Percentiles rank a stretch among this genome's conserved stretches.
These are phyloP conservation scores for Gynandropsis gynandra DNA, from an alignment of 345 rosid genomes.

Conservation along the genomic window DNA sequence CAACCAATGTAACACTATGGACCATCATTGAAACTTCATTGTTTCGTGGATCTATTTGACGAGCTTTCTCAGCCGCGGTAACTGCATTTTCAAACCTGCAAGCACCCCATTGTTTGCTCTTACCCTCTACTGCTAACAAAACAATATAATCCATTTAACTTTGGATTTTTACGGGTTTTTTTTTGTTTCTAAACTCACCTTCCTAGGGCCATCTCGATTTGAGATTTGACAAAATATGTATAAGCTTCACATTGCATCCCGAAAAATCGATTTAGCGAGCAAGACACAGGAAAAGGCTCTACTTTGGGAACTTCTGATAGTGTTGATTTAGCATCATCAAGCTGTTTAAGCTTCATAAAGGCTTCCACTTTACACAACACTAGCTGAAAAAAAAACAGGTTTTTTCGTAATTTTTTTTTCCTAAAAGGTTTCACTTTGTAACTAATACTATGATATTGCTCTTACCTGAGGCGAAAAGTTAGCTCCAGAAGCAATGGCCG, in stretches of 20 bases:
- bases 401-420: constrained; percentile 1
- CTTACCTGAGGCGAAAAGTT: constrained; percentile 75
- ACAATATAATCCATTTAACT: not conserved
- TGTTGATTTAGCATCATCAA: constrained; percentile 66
- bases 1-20: constrained; percentile 64
- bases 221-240: constrained; percentile 56
- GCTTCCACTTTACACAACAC: constrained; percentile 92
- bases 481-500: constrained; percentile 79
- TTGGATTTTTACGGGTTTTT: not conserved
- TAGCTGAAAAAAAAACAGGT: constrained; percentile 63
- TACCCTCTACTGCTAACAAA: constrained; percentile 21
- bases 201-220: constrained; percentile 86
- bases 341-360: constrained; percentile 68
- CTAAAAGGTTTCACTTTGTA: not conserved
- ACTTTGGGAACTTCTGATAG: constrained; percentile 43
- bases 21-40: constrained; percentile 60
- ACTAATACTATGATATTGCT: constrained; percentile 1
- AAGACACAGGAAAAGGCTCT: constrained; percentile 52
- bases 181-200: constrained; percentile 49
- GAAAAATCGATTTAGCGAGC: constrained; percentile 45
- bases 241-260: constrained; percentile 89
- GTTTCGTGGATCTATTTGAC: constrained; percentile 62
- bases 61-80: constrained; percentile 78
- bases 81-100: constrained; percentile 98
- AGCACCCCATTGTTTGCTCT: constrained; percentile 42